These are phyloP conservation scores for Fraxinus dipetala DNA, from an alignment of 305 asterid genomes.

Conservation along the genomic window DNA sequence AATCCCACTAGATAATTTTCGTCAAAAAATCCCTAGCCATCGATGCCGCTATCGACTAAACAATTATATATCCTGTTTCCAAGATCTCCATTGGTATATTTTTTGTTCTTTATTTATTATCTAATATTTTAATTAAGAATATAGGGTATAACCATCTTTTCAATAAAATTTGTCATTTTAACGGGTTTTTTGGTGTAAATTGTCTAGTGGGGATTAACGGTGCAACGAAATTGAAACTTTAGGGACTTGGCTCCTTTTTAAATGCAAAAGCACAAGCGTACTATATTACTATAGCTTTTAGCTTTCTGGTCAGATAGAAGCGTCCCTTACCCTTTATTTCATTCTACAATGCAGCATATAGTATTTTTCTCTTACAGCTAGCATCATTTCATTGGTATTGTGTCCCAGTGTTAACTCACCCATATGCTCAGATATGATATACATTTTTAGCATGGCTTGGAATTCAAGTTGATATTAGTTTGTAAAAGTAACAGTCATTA, in stretches of 20 bases:
- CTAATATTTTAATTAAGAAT: not conserved
- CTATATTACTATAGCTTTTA: not conserved
- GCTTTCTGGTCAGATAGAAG: not conserved
- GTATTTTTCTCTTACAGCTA: not conserved
- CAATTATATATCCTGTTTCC: not conserved
- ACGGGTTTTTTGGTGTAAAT: not conserved
- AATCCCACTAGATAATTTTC: not conserved
- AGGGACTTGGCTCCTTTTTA: not conserved
- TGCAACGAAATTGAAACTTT: not conserved
- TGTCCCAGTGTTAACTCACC: not conserved
- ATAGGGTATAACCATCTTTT: not conserved
- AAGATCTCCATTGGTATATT: not conserved
- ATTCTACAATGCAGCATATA: not conserved
- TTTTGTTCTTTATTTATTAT: not conserved
- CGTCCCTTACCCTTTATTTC: not conserved
- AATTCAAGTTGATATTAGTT: not conserved
- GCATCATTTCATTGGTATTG: not conserved
- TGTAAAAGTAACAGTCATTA: not conserved
- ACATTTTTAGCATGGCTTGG: not conserved
- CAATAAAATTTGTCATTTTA: not conserved
- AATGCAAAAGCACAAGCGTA: not conserved
- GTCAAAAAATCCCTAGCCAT: not conserved
- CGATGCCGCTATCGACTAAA: not conserved
- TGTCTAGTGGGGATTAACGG: not conserved
- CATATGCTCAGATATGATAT: not conserved